Percentiles rank a stretch among this genome's conserved stretches.
Conservation (phyloP, 129 eudicot genomes). For the Tagetes erecta region DNA sequence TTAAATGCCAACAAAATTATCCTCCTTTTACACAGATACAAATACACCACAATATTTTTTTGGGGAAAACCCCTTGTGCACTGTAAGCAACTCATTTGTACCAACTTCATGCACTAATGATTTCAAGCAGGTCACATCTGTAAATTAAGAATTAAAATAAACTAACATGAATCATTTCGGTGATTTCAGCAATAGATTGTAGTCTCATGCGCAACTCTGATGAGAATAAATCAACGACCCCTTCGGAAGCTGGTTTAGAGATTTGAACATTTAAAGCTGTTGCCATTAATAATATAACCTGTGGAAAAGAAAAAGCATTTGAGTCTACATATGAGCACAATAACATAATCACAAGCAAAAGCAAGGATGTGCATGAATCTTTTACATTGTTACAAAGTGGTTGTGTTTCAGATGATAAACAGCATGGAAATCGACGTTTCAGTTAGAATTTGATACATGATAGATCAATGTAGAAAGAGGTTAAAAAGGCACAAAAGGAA, state of each 20-base stretch:
- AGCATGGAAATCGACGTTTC: background rate
- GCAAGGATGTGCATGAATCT: background rate
- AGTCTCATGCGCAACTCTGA: constrained; percentile 72
- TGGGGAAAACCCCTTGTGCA: background rate
- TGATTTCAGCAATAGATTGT: constrained; percentile 86
- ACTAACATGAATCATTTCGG: constrained; percentile 95
- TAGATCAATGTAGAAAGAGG: background rate
- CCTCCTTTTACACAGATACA: background rate
- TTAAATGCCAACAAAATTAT: background rate
- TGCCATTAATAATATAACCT: constrained; percentile 88
- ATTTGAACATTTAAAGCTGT: constrained; percentile 64
- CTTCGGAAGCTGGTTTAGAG: constrained; percentile 41
- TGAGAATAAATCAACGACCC: constrained; percentile 48
- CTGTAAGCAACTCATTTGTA: background rate
- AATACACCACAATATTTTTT: background rate
- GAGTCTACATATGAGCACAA: constrained; percentile 13
- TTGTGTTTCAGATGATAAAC: background rate
- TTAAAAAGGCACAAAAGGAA: background rate
- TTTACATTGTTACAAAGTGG: background rate
- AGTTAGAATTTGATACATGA: background rate
- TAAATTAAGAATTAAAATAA: constrained; percentile 11
- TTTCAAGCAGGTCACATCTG: too few species aligned
- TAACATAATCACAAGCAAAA: background rate
- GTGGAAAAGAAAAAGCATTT: constrained; percentile 33
- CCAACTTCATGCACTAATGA: too few species aligned